Conservation (phyloP, 1,284 basidiomycete species). For the Rhodotorula sp. region DNA sequence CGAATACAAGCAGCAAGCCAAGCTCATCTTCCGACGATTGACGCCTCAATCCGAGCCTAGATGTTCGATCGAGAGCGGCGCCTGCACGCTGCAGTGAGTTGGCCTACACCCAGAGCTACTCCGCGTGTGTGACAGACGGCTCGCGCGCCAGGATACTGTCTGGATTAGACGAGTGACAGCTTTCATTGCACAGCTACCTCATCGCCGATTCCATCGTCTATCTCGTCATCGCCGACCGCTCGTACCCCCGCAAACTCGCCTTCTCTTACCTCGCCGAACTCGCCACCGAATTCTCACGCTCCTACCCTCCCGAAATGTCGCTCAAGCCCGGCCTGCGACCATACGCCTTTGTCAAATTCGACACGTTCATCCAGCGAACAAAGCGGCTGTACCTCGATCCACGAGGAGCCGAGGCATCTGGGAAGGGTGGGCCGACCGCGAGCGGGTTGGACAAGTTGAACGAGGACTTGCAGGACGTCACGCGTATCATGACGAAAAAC, state of each 20-base stretch:
- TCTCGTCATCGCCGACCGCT: slow-evolving; percentile 91
- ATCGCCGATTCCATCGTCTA: slow-evolving; percentile 91
- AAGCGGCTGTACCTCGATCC: slow-evolving; percentile 92
- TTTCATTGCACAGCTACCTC: slow-evolving; percentile 68
- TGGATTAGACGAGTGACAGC: not conserved
- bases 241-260: slow-evolving; percentile 94
- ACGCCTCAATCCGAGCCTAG: slow-evolving; percentile 89
- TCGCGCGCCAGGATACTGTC: no score
- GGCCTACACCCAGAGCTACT: slow-evolving; percentile 45
- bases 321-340: slow-evolving; percentile 57
- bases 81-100: slow-evolving; percentile 84
- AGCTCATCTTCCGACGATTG: slow-evolving; percentile 91
- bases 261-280: slow-evolving; percentile 98
- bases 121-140: not conserved
- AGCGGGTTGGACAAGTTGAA: slow-evolving; percentile 75
- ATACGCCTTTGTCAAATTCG: slow-evolving; percentile 94
- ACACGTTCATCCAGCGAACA: slow-evolving; percentile 98
- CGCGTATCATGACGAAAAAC: slow-evolving; percentile 99
- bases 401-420: slow-evolving; percentile 68
- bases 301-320: slow-evolving; percentile 42
- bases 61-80: slow-evolving; percentile 94
- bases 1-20: slow-evolving; percentile 98
- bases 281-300: slow-evolving; percentile 78
- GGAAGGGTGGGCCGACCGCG: slow-evolving; percentile 10
- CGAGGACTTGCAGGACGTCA: slow-evolving; percentile 95